phyloP scores from a whole-genome alignment of 257 asterid genomes.

The Dorcoceras hygrometricum region DNA sequence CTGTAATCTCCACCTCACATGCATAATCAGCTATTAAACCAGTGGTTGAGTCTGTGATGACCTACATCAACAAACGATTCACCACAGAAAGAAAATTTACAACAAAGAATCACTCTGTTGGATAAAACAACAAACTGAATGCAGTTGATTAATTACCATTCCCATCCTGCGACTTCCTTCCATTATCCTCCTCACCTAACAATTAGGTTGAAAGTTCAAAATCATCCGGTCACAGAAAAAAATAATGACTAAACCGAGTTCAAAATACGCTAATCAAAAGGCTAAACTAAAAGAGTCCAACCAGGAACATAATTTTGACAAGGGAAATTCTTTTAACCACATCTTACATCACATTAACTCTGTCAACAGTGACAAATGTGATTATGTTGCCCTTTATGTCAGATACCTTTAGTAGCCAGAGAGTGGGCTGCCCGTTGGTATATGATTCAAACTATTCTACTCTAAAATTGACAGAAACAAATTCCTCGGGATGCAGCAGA shows the following conservation, averaged over 20 bases:
- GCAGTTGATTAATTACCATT: slow-evolving; percentile 49
- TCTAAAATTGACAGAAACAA: not conserved
- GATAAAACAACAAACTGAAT: slow-evolving; percentile 2
- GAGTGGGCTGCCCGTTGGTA: not conserved
- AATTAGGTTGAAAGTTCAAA: slow-evolving; percentile 12
- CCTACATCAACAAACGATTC: slow-evolving; percentile 49
- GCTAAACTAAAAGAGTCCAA: not conserved
- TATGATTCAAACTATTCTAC: not conserved
- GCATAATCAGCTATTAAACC: slow-evolving; percentile 84
- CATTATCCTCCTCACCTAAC: slow-evolving; percentile 93
- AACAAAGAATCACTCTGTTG: slow-evolving; percentile 1
- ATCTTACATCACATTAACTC: not conserved
- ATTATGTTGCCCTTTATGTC: not conserved
- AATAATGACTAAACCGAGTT: slow-evolving; percentile 1
- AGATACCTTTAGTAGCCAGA: not conserved
- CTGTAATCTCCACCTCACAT: slow-evolving; percentile 97
- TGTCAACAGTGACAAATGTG: not conserved
- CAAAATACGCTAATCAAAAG: slow-evolving; percentile 4
- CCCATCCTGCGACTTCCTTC: slow-evolving; percentile 99
- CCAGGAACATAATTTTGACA: not conserved
- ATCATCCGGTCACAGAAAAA: slow-evolving; percentile 17
- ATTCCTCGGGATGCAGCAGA: not conserved
- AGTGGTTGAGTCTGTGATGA: slow-evolving; percentile 58
- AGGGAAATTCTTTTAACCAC: too few relatives aligned
- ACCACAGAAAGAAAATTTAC: slow-evolving; percentile 24